A percentile compares a stretch with the other conserved stretches of the same genome.
Evolutionary conservation across 2,329 filamentous ascomycete genomes (phyloP).

Genomic region (Chrysosporium queenslandicum): DNA sequence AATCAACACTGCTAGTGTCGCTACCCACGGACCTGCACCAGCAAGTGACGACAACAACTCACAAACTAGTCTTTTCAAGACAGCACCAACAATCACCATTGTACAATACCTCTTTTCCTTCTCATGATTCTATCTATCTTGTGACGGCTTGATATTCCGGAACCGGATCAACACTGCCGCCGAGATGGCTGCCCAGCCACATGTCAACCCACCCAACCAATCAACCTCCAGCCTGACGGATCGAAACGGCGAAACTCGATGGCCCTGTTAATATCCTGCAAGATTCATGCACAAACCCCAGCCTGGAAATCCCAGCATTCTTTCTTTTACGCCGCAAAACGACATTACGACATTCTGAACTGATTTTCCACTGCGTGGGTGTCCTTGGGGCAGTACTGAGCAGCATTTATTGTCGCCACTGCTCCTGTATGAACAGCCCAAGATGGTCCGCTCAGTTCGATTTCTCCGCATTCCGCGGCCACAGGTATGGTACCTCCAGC

Average conservation of each 20-base stretch:
- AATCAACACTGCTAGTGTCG: no score
- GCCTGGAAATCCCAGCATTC: conserved; percentile 1
- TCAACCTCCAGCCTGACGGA: background rate
- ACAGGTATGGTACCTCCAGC: conserved; percentile 31
- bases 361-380: background rate
- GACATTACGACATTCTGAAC: background rate
- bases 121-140: no score
- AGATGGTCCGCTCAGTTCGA: conserved; percentile 33
- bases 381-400: background rate
- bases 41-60: background rate
- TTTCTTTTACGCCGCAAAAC: background rate
- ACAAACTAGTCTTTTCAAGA: no score
- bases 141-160: background rate
- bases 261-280: background rate
- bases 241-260: background rate
- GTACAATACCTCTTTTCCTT: no score
- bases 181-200: no score
- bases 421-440: conserved; percentile 13
- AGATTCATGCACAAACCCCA: background rate
- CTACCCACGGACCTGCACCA: background rate
- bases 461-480: conserved; percentile 43
- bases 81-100: no score
- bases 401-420: background rate
- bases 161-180: background rate
- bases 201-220: background rate